Evolutionary conservation across 2,329 filamentous ascomycete species (phyloP).

Genomic region (Bipolaris sorokiniana): DNA sequence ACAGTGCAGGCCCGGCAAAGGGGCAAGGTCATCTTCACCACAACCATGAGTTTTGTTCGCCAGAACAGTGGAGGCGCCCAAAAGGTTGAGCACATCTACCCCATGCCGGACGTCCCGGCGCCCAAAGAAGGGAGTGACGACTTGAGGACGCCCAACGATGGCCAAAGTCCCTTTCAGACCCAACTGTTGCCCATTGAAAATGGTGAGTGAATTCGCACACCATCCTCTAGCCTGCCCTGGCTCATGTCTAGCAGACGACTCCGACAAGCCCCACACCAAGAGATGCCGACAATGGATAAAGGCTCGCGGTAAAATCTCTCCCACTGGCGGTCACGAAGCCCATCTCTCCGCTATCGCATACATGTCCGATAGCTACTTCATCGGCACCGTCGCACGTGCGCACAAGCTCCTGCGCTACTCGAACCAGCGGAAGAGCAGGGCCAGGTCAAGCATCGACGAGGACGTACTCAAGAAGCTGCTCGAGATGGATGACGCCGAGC

Average conservation of each 20-base stretch:
- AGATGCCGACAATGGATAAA: slow-evolving; percentile 73
- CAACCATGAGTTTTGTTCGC: slow-evolving; percentile 85
- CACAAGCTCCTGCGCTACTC: slow-evolving; percentile 81
- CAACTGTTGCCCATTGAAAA: slow-evolving; percentile 64
- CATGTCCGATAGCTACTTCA: slow-evolving; percentile 91
- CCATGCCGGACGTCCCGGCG: slow-evolving; percentile 56
- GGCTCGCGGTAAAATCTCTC: slow-evolving; percentile 74
- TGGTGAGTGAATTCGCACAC: slow-evolving; percentile 38
- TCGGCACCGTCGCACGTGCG: slow-evolving; percentile 82
- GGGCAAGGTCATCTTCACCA: slow-evolving; percentile 91
- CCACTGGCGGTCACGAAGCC: slow-evolving; percentile 74
- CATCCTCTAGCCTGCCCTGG: not conserved
- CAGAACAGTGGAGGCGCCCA: slow-evolving; percentile 65
- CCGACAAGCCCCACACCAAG: slow-evolving; percentile 66
- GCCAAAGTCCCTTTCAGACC: slow-evolving; percentile 62
- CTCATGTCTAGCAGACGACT: slow-evolving; percentile 47
- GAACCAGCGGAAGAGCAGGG: slow-evolving; percentile 49
- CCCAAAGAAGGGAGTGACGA: slow-evolving; percentile 52
- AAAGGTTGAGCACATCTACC: slow-evolving; percentile 68
- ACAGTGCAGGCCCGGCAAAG: slow-evolving; percentile 95
- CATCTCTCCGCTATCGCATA: slow-evolving; percentile 91
- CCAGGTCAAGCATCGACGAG: slow-evolving; percentile 50
- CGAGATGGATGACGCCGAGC: slow-evolving; percentile 52
- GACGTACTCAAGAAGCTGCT: slow-evolving; percentile 54
- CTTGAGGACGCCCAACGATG: slow-evolving; percentile 38